These are phyloP conservation scores for Neurospora sp. DNA, from an alignment of 495 filamentous ascomycete species.

Conservation along the genomic window DNA sequence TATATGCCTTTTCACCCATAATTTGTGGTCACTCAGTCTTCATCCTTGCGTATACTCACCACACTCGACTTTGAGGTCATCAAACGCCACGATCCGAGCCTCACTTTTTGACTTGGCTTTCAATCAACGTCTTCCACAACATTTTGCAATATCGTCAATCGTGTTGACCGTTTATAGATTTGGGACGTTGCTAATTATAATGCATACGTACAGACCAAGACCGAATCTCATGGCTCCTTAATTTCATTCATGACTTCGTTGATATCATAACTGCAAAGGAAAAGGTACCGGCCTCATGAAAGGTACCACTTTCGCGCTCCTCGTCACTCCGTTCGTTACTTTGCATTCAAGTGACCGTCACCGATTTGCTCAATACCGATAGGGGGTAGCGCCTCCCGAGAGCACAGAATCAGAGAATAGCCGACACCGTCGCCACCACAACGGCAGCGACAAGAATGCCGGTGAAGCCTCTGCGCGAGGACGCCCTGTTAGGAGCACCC, in stretches of 20 bases:
- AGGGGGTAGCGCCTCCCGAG: not conserved
- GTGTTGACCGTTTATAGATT: not conserved
- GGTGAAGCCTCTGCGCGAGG: slow-evolving; percentile 15
- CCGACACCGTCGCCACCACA: slow-evolving; percentile 2
- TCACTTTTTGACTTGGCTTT: not conserved
- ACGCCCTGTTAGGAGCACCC: slow-evolving; percentile 9
- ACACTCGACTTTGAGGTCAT: not conserved
- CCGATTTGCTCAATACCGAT: not conserved
- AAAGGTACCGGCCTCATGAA: not conserved
- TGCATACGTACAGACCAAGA: not conserved
- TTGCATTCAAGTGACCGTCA: not conserved
- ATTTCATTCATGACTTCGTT: not conserved
- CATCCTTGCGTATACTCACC: not conserved
- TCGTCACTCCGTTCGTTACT: not conserved
- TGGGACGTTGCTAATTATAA: not conserved
- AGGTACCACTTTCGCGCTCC: not conserved
- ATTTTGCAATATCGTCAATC: not conserved
- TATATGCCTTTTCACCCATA: not conserved
- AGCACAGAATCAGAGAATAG: not conserved
- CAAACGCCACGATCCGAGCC: no score
- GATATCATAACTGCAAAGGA: not conserved
- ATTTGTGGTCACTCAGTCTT: not conserved
- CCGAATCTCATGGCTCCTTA: not conserved
- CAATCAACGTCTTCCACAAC: not conserved
- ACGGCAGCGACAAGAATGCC: slow-evolving; percentile 11